Base-by-base conservation (phyloP, 2,329 filamentous ascomycete genomes). In the Cladosporium sp. region DNA sequence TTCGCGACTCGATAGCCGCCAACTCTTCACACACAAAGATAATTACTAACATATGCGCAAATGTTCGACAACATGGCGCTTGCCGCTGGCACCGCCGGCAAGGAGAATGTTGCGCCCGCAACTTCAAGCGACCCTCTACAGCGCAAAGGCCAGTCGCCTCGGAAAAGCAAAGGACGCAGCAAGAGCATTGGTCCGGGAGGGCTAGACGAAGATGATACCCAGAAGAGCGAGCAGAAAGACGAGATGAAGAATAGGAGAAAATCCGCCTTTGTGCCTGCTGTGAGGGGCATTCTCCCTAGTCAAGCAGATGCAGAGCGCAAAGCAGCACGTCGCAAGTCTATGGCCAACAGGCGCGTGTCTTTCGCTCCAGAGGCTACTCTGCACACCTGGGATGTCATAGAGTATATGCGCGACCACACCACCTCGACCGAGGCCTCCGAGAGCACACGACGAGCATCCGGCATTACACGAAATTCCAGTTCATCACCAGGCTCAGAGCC, bases 321-420 rank as follows among this genome's bases (percentile, higher is more conserved):
- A 72, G 95, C 96, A 77, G 93, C 92, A 54, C 89, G 95, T 69
- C 87, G 95, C 72, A 98, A 98, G 77, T 76, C 74, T 34, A 70
- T 74, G 55, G 86, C 94, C 58, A 96, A 95, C 77, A 88, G 95
- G 74, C 88, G 95, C 75, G 95, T 99, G 38, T 98, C 94, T 0
- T 99, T 99, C 78, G 95, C 95, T 4, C 95, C 95, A 1, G 95
- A 99, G 80, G 95, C 95, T 14, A 99, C 95, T 3, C 84, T 99
- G 41, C 95, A 99, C 77, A 99, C 95, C 0, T 98, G 96, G 85
- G 93, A 98, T 75, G 93, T 95, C 65, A 87, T 97, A 54, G 94
- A 98, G 74, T 91, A 93, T 69, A 86, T 88, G 76, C 92, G 93
- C 74, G 93, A 97, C 76, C 92, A 92, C 24, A 96, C 93, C 1